A percentile compares a stretch with the other conserved stretches of the same genome.
phyloP scores from a whole-genome alignment of 2,329 filamentous ascomycete species.

The Endoconidiophora laricicola region DNA sequence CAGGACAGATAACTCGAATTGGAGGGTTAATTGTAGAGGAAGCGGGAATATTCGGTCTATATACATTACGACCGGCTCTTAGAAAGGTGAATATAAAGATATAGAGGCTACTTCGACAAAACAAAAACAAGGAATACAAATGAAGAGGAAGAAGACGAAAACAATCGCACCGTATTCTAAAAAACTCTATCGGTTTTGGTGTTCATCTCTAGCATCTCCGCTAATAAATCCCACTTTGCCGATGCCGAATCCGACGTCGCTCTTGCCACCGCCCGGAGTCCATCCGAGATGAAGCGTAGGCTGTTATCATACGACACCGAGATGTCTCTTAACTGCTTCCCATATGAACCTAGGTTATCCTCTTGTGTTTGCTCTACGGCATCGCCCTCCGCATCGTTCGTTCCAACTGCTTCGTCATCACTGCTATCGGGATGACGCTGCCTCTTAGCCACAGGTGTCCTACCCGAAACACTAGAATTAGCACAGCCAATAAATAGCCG shows the following conservation, averaged over 20 bases:
- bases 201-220: constrained; percentile 54
- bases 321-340: constrained; percentile 37
- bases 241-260: constrained; percentile 45
- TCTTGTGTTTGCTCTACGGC: constrained; percentile 20
- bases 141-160: neutral
- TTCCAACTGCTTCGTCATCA: constrained; percentile 12
- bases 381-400: constrained; percentile 21
- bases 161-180: neutral
- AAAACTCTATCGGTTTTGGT: constrained; percentile 17
- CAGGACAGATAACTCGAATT: neutral
- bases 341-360: constrained; percentile 26
- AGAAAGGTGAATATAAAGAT: neutral
- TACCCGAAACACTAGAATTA: neutral
- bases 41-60: constrained; percentile 11
- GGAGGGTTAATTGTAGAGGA: constrained; percentile 6
- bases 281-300: constrained; percentile 53
- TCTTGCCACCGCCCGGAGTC: constrained; percentile 57
- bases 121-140: no score
- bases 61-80: constrained; percentile 7
- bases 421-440: constrained; percentile 13
- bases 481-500: constrained; percentile 1
- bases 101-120: neutral
- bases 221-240: constrained; percentile 61
- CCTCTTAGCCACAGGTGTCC: constrained; percentile 8
- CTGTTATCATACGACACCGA: constrained; percentile 47